A percentile compares a stretch with the other conserved stretches of the same genome.
These are phyloP conservation scores for Emiliania huxleyi DNA, from an alignment of 78 protist species.

Conservation along the genomic window DNA sequence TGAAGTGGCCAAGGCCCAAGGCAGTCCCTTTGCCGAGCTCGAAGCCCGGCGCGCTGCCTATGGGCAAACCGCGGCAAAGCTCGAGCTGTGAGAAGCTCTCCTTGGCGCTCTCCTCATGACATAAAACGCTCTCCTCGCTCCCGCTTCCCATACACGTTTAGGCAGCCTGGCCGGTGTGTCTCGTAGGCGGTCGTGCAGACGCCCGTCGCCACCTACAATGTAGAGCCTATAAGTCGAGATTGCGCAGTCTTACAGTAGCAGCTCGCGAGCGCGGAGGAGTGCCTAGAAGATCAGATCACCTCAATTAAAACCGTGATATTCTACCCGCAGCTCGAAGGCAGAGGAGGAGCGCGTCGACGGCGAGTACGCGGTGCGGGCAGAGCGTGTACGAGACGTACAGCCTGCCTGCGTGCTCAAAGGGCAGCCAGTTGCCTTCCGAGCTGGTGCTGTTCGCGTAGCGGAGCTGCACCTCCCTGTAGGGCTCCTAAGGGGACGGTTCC, in stretches of 20 bases:
- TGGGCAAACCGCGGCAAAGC: too few relatives aligned
- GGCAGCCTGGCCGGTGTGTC: neutral
- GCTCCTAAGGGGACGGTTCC: too few relatives aligned
- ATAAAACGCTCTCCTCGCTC: too few relatives aligned
- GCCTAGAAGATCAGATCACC: too few relatives aligned
- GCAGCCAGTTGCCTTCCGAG: neutral
- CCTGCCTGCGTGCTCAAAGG: neutral
- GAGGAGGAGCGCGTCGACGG: neutral
- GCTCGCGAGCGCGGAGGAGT: too few relatives aligned
- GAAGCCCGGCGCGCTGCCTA: neutral
- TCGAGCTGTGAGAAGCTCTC: too few relatives aligned
- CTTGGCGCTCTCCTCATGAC: neutral
- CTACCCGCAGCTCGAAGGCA: too few relatives aligned
- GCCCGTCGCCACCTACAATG: too few relatives aligned
- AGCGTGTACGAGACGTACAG: neutral
- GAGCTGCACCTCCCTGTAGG: neutral
- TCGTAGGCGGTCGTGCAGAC: neutral
- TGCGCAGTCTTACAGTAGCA: too few relatives aligned
- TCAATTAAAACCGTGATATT: too few relatives aligned
- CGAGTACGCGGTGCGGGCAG: neutral
- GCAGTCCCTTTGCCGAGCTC: neutral
- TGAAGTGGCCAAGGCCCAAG: neutral
- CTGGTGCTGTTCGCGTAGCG: neutral
- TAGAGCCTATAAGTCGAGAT: too few relatives aligned
- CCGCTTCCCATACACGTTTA: too few relatives aligned